Conservation (phyloP, 805 yeast species). For the Metschnikowia amazonensis region DNA sequence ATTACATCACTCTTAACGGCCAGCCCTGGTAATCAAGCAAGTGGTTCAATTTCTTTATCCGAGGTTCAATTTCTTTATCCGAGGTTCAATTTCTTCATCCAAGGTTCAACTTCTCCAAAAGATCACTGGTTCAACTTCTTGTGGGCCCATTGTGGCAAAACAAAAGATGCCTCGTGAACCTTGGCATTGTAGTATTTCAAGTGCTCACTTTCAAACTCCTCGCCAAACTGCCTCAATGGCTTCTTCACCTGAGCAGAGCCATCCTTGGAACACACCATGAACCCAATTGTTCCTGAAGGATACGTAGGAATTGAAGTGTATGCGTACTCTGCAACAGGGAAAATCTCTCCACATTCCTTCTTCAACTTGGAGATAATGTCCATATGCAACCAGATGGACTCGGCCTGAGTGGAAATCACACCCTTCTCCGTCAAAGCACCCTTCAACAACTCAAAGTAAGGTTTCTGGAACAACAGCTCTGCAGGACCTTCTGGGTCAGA, state of each 20-base stretch:
- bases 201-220: conserved; percentile 57
- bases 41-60: too few relatives aligned
- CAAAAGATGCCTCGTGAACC: conserved; percentile 85
- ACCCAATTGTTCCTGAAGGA: conserved; percentile 97
- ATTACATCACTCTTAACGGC: too few relatives aligned
- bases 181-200: conserved; percentile 79
- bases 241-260: conserved; percentile 54
- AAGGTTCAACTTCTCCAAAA: too few relatives aligned
- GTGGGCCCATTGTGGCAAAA: conserved; percentile 88
- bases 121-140: conserved; percentile 32
- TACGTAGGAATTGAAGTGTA: conserved; percentile 94
- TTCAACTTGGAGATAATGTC: conserved; percentile 78
- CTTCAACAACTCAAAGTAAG: conserved; percentile 78
- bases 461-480: conserved; percentile 85
- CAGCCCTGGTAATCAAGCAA: too few relatives aligned
- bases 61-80: too few relatives aligned
- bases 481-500: conserved; percentile 99
- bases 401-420: conserved; percentile 91
- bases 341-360: conserved; percentile 74
- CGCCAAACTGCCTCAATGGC: conserved; percentile 65
- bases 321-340: conserved; percentile 89
- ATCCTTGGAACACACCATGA: conserved; percentile 91
- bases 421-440: conserved; percentile 93
- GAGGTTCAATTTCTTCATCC: too few relatives aligned
- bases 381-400: conserved; percentile 90